These are phyloP conservation scores for Ceratobasidium sp. DNA, from an alignment of 1,284 basidiomycete genomes.

Conservation along the genomic window DNA sequence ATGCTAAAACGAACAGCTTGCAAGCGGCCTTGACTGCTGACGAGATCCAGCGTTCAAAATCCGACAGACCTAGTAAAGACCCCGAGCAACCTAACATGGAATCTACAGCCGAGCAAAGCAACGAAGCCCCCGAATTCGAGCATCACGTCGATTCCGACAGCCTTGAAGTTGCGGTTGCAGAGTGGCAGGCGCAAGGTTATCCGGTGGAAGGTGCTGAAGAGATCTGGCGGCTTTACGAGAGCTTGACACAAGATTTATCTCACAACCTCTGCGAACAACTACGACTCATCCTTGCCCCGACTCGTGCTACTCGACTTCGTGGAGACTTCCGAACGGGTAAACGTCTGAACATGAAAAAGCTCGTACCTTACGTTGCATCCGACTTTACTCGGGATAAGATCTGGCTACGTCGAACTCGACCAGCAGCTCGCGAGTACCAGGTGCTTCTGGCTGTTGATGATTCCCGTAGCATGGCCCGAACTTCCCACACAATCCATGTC, in stretches of 20 bases:
- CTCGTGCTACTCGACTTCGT: conserved; percentile 91
- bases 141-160: conserved; percentile 5
- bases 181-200: conserved; percentile 71
- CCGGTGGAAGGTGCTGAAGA: conserved; percentile 70
- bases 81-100: conserved; percentile 34
- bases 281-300: conserved; percentile 95
- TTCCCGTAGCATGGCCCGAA: conserved; percentile 91
- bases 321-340: conserved; percentile 99
- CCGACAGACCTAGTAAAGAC: conserved; percentile 28
- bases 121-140: not conserved
- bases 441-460: conserved; percentile 96
- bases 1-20: conserved; percentile 3
- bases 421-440: conserved; percentile 95
- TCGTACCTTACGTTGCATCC: conserved; percentile 97
- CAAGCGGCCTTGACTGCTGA: conserved; percentile 16
- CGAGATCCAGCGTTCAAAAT: conserved; percentile 25
- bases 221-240: conserved; percentile 91
- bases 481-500: conserved; percentile 91
- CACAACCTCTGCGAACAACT: conserved; percentile 95
- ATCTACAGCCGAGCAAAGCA: conserved; percentile 7
- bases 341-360: conserved; percentile 98
- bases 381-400: conserved; percentile 99
- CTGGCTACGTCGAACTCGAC: conserved; percentile 95
- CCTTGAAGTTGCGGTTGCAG: conserved; percentile 70
- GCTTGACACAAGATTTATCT: conserved; percentile 90